A percentile compares a stretch with the other conserved stretches of the same genome.
Evolutionary conservation across 306 rosid genomes (phyloP).

Genomic region (Rosa lucieae): DNA sequence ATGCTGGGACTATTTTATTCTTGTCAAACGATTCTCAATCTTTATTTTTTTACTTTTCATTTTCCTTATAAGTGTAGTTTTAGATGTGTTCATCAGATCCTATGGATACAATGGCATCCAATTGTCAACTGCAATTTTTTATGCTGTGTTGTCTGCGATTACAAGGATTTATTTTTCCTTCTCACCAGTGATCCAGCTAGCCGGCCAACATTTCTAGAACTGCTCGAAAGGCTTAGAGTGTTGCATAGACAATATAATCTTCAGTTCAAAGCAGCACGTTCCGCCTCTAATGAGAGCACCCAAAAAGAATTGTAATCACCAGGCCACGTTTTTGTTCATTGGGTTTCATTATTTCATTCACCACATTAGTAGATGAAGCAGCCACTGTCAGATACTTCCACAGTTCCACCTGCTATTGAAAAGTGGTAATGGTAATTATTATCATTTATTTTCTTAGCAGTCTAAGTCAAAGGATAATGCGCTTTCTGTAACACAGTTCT

Average conservation of each 20-base stretch:
- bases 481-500: too few species aligned
- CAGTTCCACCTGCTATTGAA: neutral
- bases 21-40: neutral
- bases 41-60: neutral
- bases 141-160: neutral
- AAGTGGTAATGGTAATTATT: neutral
- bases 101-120: neutral
- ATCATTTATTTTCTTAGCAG: neutral
- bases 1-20: neutral
- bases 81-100: neutral
- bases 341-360: slow-evolving; percentile 18
- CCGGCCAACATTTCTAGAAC: slow-evolving; percentile 83
- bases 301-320: slow-evolving; percentile 57
- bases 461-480: slow-evolving; percentile 28
- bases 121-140: neutral
- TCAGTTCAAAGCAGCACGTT: slow-evolving; percentile 77
- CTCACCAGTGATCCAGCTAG: slow-evolving; percentile 70
- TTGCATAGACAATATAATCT: slow-evolving; percentile 57
- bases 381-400: neutral
- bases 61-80: neutral
- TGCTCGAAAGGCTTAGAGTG: slow-evolving; percentile 67
- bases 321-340: neutral
- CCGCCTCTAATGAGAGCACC: slow-evolving; percentile 48
- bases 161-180: neutral
- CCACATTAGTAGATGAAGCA: slow-evolving; percentile 10